These are phyloP conservation scores for Fusarium armeniacum DNA, from an alignment of 2,329 filamentous ascomycete species.

Conservation along the genomic window DNA sequence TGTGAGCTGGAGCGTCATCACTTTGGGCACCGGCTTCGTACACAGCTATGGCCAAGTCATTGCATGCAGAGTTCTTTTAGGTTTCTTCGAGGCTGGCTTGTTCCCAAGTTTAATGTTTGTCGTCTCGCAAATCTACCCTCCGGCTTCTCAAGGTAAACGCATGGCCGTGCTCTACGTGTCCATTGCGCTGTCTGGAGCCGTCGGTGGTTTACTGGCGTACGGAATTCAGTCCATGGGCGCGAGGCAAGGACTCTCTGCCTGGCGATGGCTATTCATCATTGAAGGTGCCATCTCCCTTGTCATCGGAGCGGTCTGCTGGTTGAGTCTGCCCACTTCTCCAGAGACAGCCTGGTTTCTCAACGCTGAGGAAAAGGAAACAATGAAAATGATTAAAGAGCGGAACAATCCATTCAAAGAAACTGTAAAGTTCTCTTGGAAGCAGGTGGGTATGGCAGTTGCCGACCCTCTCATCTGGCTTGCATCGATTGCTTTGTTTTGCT, in stretches of 20 bases:
- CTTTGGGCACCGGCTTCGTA: constrained; percentile 53
- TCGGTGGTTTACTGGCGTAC: constrained; percentile 52
- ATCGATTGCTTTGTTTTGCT: constrained; percentile 29
- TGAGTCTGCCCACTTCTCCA: constrained; percentile 62
- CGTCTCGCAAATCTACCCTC: constrained; percentile 11
- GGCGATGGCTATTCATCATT: constrained; percentile 66
- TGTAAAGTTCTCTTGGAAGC: constrained; percentile 44
- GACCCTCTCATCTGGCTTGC: constrained; percentile 53
- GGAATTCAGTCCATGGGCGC: constrained; percentile 60
- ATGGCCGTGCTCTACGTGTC: constrained; percentile 52
- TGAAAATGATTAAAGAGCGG: constrained; percentile 44
- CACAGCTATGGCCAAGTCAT: constrained; percentile 49
- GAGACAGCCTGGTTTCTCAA: constrained; percentile 61
- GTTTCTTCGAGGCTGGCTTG: constrained; percentile 55
- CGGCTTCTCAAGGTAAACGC: constrained; percentile 49
- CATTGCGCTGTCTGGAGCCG: constrained; percentile 51
- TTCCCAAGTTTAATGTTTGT: constrained; percentile 49
- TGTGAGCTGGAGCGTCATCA: constrained; percentile 53
- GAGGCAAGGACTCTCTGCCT: constrained; percentile 60
- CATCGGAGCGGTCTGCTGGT: constrained; percentile 52
- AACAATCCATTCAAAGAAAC: constrained; percentile 9
- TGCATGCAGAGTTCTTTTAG: constrained; percentile 52
- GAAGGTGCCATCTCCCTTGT: constrained; percentile 57
- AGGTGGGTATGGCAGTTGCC: constrained; percentile 41
- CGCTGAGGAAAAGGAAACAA: constrained; percentile 55